These are phyloP conservation scores for Pestalotiopsis sp. DNA, from an alignment of 2,329 filamentous ascomycete genomes.

Conservation along the genomic window DNA sequence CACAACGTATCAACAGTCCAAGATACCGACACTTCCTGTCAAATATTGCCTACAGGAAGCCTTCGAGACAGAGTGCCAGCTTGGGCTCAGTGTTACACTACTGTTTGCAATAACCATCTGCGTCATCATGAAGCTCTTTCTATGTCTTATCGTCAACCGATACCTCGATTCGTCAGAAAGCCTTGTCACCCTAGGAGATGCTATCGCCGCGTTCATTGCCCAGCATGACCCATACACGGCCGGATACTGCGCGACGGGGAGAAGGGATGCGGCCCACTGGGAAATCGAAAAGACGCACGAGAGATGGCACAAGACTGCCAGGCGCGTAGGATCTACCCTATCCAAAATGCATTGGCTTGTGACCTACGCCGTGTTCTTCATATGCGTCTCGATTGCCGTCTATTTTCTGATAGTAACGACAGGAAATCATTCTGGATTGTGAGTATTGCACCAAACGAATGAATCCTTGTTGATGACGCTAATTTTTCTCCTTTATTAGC, in stretches of 20 bases:
- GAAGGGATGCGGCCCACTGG: constrained; percentile 14
- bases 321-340: constrained; percentile 4
- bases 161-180: constrained; percentile 31
- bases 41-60: constrained; percentile 23
- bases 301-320: background rate
- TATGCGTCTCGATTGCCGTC: background rate
- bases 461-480: background rate
- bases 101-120: constrained; percentile 19
- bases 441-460: background rate
- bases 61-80: constrained; percentile 19
- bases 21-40: constrained; percentile 8
- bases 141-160: constrained; percentile 31
- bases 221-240: constrained; percentile 45
- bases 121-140: background rate
- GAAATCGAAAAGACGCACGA: background rate
- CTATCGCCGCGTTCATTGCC: constrained; percentile 51
- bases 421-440: background rate
- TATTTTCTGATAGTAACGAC: background rate
- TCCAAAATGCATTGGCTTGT: constrained; percentile 1
- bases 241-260: constrained; percentile 19
- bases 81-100: constrained; percentile 20
- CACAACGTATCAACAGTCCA: background rate
- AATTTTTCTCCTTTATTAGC: background rate
- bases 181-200: constrained; percentile 54
- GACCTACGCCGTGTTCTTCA: background rate